Evolutionary conservation across 2,329 filamentous ascomycete genomes (phyloP), one percentile per base, ranked within the genome.

Genomic region (Dryadomyces quercus-mongolicae): DNA sequence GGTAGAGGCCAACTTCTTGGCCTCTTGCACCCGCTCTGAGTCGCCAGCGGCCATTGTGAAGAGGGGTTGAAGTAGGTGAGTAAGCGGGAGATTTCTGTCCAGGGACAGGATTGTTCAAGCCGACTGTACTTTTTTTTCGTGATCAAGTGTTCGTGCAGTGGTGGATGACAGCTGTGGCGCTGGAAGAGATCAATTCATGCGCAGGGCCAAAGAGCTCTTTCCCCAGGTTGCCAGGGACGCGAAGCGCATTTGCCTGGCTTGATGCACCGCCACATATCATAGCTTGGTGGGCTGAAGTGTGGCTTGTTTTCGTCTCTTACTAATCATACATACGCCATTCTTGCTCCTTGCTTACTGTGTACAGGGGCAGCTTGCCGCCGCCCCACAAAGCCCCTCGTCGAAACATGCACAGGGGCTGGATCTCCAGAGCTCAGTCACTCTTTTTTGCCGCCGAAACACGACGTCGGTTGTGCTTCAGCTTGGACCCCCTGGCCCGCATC

Each of bases 1-100:
- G 60, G 84, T 79, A 74, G 88, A 90, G 62, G 81, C 80, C 66
- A 92, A 74, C 75, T 86, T 84, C 77, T 92, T 85, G 68, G 90
- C 92, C 79, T 96, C 89, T 71, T 85, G 82, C 78, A 96, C 84
- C 75, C 85, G 72, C 65, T 73, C 71, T 60, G 78, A 79, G 62
- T 81, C 77, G 70, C 71, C 76, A 62, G 75, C 76, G 64, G 77
- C 77, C 78, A 82, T 82, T 34, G 10, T 20, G 42, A 44, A 31
- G 38, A 9, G 38, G 13, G 16, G 22, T 22, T 22, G 15, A 10
- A 42, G 16, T 5, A 42, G 42, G 42, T 44, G 42, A 4, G 42
- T 44, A 44, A 18, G n/a, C 16, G 42, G 42, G 12, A 44, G n/a
- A 15, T n/a, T 21, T n/a, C 46, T 48, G 22, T 31, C 25, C 46